Evolutionary conservation across 441 rosid genomes (phyloP), one percentile per base, ranked within the genome.

Genomic region (Populus hybrid): DNA sequence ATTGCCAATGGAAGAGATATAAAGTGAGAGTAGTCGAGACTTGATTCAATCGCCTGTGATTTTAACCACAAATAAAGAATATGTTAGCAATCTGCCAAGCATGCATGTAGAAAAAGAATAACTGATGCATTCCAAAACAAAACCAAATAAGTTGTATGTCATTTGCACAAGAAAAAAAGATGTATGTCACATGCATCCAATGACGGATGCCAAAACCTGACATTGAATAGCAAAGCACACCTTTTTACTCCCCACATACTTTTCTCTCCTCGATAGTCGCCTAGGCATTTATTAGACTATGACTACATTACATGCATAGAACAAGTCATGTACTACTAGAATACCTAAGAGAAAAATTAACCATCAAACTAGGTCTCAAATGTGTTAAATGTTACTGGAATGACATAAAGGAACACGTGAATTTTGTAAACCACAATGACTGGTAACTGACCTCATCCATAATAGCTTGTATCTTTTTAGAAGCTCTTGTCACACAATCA

Each of bases 1-100:
- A 90, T 81, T 42, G 97, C 99, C 86, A 94, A 71, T 73, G 98
- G 99, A 81, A 95, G 97, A 63, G 97, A 94, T 73, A 94, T 82
- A 68, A 95, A 94, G 85, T 95, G 98, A 16, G 99, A 94, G 80
- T 94, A 95, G 23, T 92, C 89, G 2, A 95, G 89, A 80, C 73
- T 86, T 65, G 84, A 87, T 74, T 78, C 83, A 78, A 86, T 92
- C 69, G 86, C 97, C 99, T 95, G 90, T 42, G 67, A 77, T 73
- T 50, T 35, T 12, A 59, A 21, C 61, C 21, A 71, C 12, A 73
- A 53, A 40, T 66, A 61, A 24, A 76, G n/a, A 35, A 23, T 0
- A 40, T 12, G 75, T 64, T 11, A 68, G 79, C 12, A 23, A 74
- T 46, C 8, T 67, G 38, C 16, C 78, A 50, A 30, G 12, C 4